Base-by-base conservation (phyloP, 805 yeast genomes). In the Maudiozyma turicensis region DNA sequence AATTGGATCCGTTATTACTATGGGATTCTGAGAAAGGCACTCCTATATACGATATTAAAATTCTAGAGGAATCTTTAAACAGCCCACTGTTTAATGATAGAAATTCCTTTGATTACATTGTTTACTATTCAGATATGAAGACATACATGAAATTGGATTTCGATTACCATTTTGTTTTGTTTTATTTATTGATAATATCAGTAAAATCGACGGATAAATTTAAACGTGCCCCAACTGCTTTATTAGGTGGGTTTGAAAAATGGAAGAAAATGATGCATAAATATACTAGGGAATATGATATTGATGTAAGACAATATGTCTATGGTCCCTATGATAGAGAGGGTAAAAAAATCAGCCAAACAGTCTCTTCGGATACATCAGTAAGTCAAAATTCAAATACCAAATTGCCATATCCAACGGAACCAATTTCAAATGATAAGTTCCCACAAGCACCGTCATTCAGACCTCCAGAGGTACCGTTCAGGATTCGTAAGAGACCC, bases 241-340 rank as follows among this genome's bases (percentile, higher is more conserved):
- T 76, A 30, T 56, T 68, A 20, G 80, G 80, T 28, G 79, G 79
- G 1, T 71, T 67, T 50, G 70, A 69, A 39, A 68, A 72, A 42
- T 74, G 79, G 79, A 54, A 63, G 14, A 61, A 63, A 38, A 60
- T 60, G 28, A 39, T 71, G 8, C 61, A 63, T 8, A 64, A 62
- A 8, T 58, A 63, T n/a, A 54, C 64, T 8, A 52, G 49, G 10
- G 54, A 58, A 28, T 58, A 54, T 28, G 51, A 52, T 5, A 59
- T 70, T 26, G 53, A 51, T 10, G 54, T 58, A 4, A 57, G 54
- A n/a, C 53, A 51, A 20, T 62, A 53, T 47, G 46, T 62, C 3
- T 55, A 30, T 26, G 49, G 49, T 34, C 49, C 49, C 4, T 47
- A 47, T 13, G 37, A 52, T 50, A 53, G 51, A 37, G 28, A 26